Percentiles rank a stretch among this genome's conserved stretches.
Evolutionary conservation across 1,139 yeast genomes (phyloP).

Genomic region (Ogataea hybrid): DNA sequence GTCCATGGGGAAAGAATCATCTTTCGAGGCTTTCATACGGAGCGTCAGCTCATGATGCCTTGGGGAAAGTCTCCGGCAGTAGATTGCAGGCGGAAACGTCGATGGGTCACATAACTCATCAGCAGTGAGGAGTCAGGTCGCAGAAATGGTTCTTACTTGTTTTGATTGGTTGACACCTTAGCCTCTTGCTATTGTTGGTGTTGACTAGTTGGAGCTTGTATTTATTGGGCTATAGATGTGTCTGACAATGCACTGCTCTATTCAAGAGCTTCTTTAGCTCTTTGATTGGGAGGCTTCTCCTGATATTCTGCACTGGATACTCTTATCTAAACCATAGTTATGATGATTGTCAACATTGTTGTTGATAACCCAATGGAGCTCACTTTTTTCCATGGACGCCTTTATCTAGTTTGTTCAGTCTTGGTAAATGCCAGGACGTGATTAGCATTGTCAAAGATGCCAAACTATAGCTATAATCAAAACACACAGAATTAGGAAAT

Average conservation of each 20-base stretch:
- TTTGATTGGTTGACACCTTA: neutral
- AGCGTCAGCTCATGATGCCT: conserved; percentile 45
- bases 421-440: conserved; percentile 24
- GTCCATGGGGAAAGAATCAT: conserved; percentile 76
- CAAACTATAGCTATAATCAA: conserved; percentile 37
- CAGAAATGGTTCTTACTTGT: conserved; percentile 1
- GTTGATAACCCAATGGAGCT: conserved; percentile 85
- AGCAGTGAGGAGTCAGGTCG: conserved; percentile 4
- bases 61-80: conserved; percentile 97
- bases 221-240: neutral
- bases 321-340: conserved; percentile 63
- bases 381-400: conserved; percentile 69
- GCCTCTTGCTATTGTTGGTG: conserved; percentile 5
- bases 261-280: conserved; percentile 13
- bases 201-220: conserved; percentile 3
- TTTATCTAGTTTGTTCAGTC: conserved; percentile 17
- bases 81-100: conserved; percentile 55
- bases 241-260: neutral
- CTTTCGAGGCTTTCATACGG: conserved; percentile 74
- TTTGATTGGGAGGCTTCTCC: conserved; percentile 15
- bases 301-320: conserved; percentile 59
- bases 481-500: neutral
- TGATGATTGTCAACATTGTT: conserved; percentile 55
- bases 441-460: conserved; percentile 73
- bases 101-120: conserved; percentile 33